A percentile compares a stretch with the other conserved stretches of the same genome.
Conservation (phyloP, 177 flowering plant genomes). For the Telopea speciosissima region DNA sequence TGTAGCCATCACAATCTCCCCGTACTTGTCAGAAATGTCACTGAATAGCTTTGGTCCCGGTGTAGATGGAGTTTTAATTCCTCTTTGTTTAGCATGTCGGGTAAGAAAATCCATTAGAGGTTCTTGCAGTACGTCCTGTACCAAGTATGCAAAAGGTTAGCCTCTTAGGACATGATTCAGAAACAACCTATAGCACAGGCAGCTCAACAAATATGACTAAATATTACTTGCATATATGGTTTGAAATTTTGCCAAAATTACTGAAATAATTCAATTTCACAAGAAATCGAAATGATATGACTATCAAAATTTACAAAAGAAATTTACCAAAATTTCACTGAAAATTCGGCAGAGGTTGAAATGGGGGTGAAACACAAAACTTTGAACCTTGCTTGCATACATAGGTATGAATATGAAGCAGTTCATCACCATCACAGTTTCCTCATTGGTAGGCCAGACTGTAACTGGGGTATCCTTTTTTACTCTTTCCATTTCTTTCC, state of each 20-base stretch:
- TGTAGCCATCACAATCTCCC: slow-evolving; percentile 16
- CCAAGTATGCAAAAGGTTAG: neutral
- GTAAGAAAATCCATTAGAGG: slow-evolving; percentile 52
- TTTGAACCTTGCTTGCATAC: too few relatives aligned
- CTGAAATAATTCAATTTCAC: too few relatives aligned
- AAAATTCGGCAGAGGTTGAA: too few relatives aligned
- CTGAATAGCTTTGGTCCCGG: slow-evolving; percentile 13
- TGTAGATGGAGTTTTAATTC: slow-evolving; percentile 20
- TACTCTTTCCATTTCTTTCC: too few relatives aligned
- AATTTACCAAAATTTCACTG: too few relatives aligned
- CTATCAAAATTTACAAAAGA: too few relatives aligned
- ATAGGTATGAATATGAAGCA: neutral
- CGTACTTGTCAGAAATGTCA: slow-evolving; percentile 21
- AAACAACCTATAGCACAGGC: neutral
- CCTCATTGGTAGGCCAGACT: too few relatives aligned
- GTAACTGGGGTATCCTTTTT: too few relatives aligned
- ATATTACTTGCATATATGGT: neutral
- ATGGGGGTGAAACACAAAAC: too few relatives aligned
- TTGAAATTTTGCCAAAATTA: too few relatives aligned
- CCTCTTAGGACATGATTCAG: neutral
- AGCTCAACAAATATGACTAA: neutral
- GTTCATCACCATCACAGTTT: neutral
- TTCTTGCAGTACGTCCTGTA: slow-evolving; percentile 65
- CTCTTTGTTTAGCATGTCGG: slow-evolving; percentile 35
- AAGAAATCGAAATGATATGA: too few relatives aligned